A percentile compares a stretch with the other conserved stretches of the same genome.
These are phyloP conservation scores for Aphelidium insulamus DNA, from an alignment of 371 early-diverging fungal species.

Conservation along the genomic window DNA sequence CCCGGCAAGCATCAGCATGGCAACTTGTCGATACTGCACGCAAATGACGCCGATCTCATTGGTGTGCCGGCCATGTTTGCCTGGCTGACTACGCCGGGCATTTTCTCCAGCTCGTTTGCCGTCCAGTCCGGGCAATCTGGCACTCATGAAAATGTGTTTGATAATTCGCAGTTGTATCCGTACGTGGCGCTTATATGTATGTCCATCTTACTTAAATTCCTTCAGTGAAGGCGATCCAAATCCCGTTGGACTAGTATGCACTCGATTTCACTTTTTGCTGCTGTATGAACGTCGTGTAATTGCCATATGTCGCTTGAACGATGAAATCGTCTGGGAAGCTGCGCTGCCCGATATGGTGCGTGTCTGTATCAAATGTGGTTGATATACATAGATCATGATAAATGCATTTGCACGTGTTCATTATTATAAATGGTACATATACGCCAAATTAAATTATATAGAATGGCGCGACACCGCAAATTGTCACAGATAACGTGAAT, in stretches of 20 bases:
- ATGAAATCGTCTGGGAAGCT: conserved; percentile 59
- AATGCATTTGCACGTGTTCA: neutral
- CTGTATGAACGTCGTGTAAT: conserved; percentile 45
- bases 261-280: conserved; percentile 68
- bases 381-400: neutral
- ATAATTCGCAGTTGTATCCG: conserved; percentile 48
- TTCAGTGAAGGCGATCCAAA: conserved; percentile 28
- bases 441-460: neutral
- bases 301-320: conserved; percentile 52
- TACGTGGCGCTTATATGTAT: conserved; percentile 10
- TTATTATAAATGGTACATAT: neutral
- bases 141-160: conserved; percentile 56
- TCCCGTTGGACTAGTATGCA: conserved; percentile 49
- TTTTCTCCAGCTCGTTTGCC: conserved; percentile 55
- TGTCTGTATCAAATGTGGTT: neutral
- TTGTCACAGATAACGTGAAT: conserved; percentile 34
- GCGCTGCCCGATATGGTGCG: conserved; percentile 31
- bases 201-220: neutral
- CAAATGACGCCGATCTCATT: neutral
- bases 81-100: conserved; percentile 38
- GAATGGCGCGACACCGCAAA: neutral
- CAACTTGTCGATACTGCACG: neutral
- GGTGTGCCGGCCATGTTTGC: conserved; percentile 11
- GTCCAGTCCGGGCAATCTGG: conserved; percentile 47
- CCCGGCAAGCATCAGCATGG: conserved; percentile 27